Evolutionary conservation across 176 grass and related monocot genomes (phyloP).

Genomic region (Lolium multiflorum): DNA sequence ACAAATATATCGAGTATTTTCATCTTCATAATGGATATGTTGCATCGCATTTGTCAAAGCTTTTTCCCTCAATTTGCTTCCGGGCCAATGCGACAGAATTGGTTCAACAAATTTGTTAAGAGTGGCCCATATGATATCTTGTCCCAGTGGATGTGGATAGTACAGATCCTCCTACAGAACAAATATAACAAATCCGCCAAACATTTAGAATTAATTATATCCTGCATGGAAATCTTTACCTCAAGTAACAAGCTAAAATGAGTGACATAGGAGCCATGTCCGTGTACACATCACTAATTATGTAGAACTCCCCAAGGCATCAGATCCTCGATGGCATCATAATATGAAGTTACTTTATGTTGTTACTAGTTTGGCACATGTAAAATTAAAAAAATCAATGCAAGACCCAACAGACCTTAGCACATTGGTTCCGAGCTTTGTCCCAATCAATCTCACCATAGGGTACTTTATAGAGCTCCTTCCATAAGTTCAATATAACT

Average conservation of each 20-base stretch:
- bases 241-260: background rate
- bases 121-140: constrained; percentile 86
- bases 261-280: background rate
- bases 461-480: constrained; percentile 69
- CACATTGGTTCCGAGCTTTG: constrained; percentile 81
- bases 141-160: constrained; percentile 82
- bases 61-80: constrained; percentile 77
- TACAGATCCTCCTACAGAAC: constrained; percentile 88
- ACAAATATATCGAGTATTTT: constrained; percentile 87
- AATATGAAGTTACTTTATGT: background rate
- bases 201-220: background rate
- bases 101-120: constrained; percentile 96
- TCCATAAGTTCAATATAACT: constrained; percentile 64
- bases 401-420: constrained; percentile 63
- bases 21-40: constrained; percentile 97
- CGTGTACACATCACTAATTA: background rate
- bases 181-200: constrained; percentile 7
- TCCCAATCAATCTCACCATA: constrained; percentile 86
- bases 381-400: background rate
- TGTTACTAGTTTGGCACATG: background rate
- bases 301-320: background rate
- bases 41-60: constrained; percentile 71
- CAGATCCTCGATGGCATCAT: background rate
- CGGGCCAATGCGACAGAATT: constrained; percentile 75
- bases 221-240: background rate